Evolutionary conservation across 352 stramenopile species (phyloP).

Genomic region (Phytophthora ohioensis): DNA sequence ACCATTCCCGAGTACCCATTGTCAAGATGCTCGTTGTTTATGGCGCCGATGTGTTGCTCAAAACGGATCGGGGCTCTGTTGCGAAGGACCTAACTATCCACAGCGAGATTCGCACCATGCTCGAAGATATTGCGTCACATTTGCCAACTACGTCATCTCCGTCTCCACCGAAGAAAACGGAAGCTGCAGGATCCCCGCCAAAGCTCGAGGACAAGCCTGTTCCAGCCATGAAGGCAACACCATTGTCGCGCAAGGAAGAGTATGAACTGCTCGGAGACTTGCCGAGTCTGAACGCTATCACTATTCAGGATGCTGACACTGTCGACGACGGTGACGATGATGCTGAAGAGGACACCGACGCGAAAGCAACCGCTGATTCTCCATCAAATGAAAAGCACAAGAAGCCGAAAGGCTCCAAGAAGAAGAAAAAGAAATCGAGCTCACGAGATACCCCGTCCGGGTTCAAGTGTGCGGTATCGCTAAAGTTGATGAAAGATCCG

Average conservation of each 20-base stretch:
- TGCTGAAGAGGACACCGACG: conserved; percentile 37
- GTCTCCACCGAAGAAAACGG: conserved; percentile 22
- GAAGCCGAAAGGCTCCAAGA: conserved; percentile 33
- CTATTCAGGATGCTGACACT: conserved; percentile 61
- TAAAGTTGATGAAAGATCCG: conserved; percentile 74
- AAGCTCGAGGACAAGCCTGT: conserved; percentile 50
- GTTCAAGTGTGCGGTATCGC: conserved; percentile 82
- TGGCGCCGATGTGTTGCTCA: conserved; percentile 69
- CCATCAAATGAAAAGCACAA: conserved; percentile 33
- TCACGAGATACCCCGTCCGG: conserved; percentile 50
- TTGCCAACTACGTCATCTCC: conserved; percentile 28
- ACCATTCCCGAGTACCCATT: conserved; percentile 78
- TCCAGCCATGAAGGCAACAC: conserved; percentile 40
- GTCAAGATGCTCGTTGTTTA: conserved; percentile 85
- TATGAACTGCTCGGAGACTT: conserved; percentile 83
- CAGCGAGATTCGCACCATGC: conserved; percentile 79
- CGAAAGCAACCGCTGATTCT: conserved; percentile 34
- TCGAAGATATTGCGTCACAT: conserved; percentile 73
- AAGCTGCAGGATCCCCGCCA: conserved; percentile 24
- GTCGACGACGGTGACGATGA: conserved; percentile 40
- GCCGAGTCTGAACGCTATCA: conserved; percentile 67
- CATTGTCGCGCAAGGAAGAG: conserved; percentile 82
- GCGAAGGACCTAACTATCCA: conserved; percentile 82
- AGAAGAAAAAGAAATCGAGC: conserved; percentile 47
- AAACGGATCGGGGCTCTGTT: conserved; percentile 74